Percentiles rank a stretch among this genome's conserved stretches.
Conservation (phyloP, 1,139 yeast species). For the Taphrina communis region DNA sequence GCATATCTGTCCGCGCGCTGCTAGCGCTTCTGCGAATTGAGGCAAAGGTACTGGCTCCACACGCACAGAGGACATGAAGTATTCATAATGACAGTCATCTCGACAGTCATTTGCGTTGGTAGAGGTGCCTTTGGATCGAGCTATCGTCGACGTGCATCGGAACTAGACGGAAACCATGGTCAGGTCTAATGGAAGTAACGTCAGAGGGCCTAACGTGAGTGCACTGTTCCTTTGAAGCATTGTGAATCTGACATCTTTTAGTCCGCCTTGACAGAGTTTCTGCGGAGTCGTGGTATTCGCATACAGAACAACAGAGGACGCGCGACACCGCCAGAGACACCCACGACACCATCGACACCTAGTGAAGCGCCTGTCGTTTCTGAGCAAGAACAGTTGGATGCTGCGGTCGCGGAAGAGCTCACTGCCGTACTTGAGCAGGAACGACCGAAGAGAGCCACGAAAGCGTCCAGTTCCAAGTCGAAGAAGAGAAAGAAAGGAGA, state of each 20-base stretch:
- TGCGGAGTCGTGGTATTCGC: constrained; percentile 37
- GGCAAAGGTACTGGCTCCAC: too few relatives aligned
- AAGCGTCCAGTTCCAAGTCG: constrained; percentile 5
- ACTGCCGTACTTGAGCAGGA: constrained; percentile 11
- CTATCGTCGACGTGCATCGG: too few relatives aligned
- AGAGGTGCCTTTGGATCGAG: too few relatives aligned
- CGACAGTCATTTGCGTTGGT: too few relatives aligned
- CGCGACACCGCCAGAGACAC: constrained; percentile 16
- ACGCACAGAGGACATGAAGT: too few relatives aligned
- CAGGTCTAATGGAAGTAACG: constrained; percentile 28
- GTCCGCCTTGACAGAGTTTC: constrained; percentile 40
- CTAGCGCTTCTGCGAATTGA: too few relatives aligned
- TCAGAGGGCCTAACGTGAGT: constrained; percentile 37
- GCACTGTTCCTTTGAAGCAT: background rate
- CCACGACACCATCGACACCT: constrained; percentile 9
- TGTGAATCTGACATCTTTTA: background rate
- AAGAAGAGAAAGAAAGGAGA: constrained; percentile 43
- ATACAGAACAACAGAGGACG: constrained; percentile 25
- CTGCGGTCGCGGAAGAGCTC: constrained; percentile 21
- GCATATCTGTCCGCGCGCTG: background rate
- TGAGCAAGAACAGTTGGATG: constrained; percentile 19
- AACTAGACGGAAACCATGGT: background rate
- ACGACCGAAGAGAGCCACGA: background rate
- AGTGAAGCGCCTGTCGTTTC: background rate
- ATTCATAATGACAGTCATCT: too few relatives aligned